A percentile compares a stretch with the other conserved stretches of the same genome.
Conservation (phyloP, 1,284 basidiomycete genomes). For the Rhodotorula sp. region DNA sequence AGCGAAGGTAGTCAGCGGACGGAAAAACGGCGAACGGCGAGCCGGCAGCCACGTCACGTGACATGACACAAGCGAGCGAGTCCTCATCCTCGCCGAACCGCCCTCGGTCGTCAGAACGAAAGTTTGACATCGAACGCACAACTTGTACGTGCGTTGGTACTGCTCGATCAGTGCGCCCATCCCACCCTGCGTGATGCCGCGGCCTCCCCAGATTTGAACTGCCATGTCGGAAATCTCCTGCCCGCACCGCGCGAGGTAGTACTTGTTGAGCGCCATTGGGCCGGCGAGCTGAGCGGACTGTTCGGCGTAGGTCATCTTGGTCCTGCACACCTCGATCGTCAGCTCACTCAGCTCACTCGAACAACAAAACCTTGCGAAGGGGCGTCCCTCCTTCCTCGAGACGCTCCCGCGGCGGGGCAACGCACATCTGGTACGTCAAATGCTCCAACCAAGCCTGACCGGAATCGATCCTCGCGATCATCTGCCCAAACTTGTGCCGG, state of each 20-base stretch:
- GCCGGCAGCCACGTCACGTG: no score
- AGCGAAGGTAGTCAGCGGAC: no score
- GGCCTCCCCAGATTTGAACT: constrained; percentile 47
- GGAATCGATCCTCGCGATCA: constrained; percentile 40
- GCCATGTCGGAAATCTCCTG: constrained; percentile 36
- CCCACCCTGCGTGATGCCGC: constrained; percentile 68
- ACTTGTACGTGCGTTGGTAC: constrained; percentile 9
- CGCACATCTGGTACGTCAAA: constrained; percentile 36
- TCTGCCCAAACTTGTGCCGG: constrained; percentile 43
- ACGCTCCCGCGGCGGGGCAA: no score
- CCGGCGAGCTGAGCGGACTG: constrained; percentile 41
- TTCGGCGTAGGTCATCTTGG: constrained; percentile 40
- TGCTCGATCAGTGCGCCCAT: constrained; percentile 15
- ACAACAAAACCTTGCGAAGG: neutral
- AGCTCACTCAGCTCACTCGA: no score
- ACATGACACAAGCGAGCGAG: no score
- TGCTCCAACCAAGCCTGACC: constrained; percentile 42
- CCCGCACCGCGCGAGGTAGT: constrained; percentile 26
- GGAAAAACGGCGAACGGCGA: no score
- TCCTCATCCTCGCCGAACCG: neutral
- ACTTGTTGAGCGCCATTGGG: constrained; percentile 36
- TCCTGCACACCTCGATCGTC: constrained; percentile 22
- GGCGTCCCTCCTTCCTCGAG: no score
- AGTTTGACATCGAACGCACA: neutral
- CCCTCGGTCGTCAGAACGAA: neutral